Evolutionary conservation across 257 asterid genomes (phyloP).

Genomic region (Solanum pimpinellifolium): DNA sequence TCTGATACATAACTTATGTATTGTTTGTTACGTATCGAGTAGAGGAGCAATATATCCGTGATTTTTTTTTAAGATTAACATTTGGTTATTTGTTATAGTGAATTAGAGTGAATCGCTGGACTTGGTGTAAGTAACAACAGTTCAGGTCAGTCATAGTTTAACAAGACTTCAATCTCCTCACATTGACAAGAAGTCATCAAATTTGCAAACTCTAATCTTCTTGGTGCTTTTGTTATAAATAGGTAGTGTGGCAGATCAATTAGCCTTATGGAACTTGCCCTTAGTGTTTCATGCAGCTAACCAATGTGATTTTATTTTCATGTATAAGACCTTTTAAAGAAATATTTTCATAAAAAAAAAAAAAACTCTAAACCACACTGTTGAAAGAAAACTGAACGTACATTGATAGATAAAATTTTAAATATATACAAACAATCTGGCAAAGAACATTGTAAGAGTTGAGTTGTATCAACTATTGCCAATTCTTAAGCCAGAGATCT

Average conservation of each 20-base stretch:
- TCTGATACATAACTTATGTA: too few species aligned
- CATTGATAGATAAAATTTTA: background rate
- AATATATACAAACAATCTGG: background rate
- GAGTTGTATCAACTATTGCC: background rate
- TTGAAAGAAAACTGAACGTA: background rate
- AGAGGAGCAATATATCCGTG: too few species aligned
- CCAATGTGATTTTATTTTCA: background rate
- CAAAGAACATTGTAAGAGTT: background rate
- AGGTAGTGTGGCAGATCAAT: background rate
- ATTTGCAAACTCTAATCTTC: background rate
- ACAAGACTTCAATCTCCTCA: background rate
- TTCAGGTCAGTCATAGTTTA: background rate
- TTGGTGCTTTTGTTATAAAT: background rate
- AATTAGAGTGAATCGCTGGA: background rate
- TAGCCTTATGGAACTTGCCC: background rate
- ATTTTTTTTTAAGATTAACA: background rate
- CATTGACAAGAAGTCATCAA: background rate
- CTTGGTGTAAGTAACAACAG: background rate
- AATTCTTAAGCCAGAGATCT: background rate
- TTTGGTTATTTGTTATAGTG: background rate
- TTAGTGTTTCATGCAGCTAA: background rate
- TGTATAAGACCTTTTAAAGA: background rate
- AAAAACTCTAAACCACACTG: background rate
- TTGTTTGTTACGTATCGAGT: too few species aligned
- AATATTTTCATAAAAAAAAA: background rate